These are phyloP conservation scores for Microdochium nivale DNA, from an alignment of 2,329 filamentous ascomycete species.

Conservation along the genomic window DNA sequence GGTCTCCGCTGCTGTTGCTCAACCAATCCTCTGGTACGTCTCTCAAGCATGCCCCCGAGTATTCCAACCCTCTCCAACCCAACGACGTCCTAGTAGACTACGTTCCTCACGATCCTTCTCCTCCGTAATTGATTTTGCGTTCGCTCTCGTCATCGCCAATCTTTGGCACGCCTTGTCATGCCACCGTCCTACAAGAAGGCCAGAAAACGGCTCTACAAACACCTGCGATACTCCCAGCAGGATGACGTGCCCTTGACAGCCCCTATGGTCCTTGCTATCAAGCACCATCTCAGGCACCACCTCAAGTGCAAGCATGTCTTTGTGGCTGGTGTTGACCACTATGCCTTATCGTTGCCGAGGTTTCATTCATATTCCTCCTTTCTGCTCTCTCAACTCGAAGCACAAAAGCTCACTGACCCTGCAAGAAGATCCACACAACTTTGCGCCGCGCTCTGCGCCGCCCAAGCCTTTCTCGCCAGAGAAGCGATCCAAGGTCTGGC, in stretches of 20 bases:
- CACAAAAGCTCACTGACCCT: conserved; percentile 26
- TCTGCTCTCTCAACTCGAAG: conserved; percentile 29
- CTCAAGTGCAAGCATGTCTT: conserved; percentile 5
- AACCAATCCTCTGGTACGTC: neutral
- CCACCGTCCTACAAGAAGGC: neutral
- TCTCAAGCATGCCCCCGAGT: neutral
- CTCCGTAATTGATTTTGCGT: no score
- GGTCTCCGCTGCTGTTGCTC: neutral
- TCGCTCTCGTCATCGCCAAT: no score
- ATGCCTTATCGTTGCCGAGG: neutral
- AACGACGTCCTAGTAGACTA: no score
- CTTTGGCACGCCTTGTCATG: conserved; percentile 3
- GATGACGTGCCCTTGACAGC: neutral
- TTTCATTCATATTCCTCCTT: conserved; percentile 21
- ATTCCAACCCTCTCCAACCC: neutral
- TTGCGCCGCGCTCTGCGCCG: conserved; percentile 22
- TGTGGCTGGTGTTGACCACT: conserved; percentile 1
- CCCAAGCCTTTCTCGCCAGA: conserved; percentile 6
- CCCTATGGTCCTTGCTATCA: neutral
- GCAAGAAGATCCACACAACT: conserved; percentile 16
- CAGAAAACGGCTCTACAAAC: neutral
- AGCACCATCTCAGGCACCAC: neutral
- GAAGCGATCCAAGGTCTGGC: conserved; percentile 7
- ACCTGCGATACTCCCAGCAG: neutral
- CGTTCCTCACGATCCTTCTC: no score